A percentile compares a stretch with the other conserved stretches of the same genome.
phyloP scores from a whole-genome alignment of 306 rosid species.

The Fagus sylvatica region DNA sequence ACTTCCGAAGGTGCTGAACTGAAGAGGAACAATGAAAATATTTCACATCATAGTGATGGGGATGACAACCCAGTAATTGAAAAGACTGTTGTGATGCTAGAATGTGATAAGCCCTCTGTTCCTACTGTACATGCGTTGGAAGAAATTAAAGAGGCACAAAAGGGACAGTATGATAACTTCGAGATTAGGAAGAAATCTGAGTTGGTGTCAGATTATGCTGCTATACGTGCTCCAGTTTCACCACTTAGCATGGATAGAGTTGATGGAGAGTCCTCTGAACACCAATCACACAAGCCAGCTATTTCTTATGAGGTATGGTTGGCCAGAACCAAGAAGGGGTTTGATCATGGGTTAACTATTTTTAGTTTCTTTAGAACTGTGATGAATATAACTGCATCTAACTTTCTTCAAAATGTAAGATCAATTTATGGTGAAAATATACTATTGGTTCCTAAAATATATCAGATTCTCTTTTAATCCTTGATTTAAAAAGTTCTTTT shows the following conservation, averaged over 20 bases:
- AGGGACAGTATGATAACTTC: slow-evolving; percentile 25
- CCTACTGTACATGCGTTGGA: slow-evolving; percentile 34
- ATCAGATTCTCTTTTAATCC: too few relatives aligned
- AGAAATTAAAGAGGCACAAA: slow-evolving; percentile 31
- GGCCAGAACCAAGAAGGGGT: slow-evolving; percentile 17
- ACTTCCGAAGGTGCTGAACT: slow-evolving; percentile 43
- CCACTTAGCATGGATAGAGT: slow-evolving; percentile 39
- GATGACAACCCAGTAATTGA: slow-evolving; percentile 78
- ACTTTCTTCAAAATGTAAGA: background rate
- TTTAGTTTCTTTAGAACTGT: background rate
- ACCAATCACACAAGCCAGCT: slow-evolving; percentile 41
- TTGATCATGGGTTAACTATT: slow-evolving; percentile 4
- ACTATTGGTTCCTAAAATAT: too few relatives aligned
- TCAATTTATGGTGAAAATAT: background rate
- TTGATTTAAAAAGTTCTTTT: too few relatives aligned
- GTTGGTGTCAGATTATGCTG: slow-evolving; percentile 43
- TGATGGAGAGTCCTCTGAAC: slow-evolving; percentile 43
- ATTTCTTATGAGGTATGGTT: slow-evolving; percentile 59
- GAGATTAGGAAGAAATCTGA: slow-evolving; percentile 43
- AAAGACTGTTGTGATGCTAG: slow-evolving; percentile 82
- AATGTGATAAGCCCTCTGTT: slow-evolving; percentile 54
- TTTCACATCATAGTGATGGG: slow-evolving; percentile 42
- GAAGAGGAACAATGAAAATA: slow-evolving; percentile 42
- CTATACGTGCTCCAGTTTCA: slow-evolving; percentile 48
- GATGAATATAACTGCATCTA: background rate